phyloP scores from a whole-genome alignment of 1,284 basidiomycete species.

The Psilocybe mexicana region DNA sequence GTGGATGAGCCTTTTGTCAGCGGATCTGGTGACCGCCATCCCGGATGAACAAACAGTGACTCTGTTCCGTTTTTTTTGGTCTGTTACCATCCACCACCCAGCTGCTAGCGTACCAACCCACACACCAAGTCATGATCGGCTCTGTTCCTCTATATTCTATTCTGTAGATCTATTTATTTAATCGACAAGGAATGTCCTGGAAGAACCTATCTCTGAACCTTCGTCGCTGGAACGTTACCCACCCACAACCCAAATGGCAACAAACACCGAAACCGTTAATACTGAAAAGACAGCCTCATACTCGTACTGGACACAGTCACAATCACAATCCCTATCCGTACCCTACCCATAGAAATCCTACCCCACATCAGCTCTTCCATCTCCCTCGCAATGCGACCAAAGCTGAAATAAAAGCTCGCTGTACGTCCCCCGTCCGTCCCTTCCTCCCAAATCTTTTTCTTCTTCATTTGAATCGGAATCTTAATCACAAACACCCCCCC shows the following conservation, averaged over 20 bases:
- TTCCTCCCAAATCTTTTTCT: neutral
- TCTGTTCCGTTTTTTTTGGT: neutral
- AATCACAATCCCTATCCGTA: conserved; percentile 42
- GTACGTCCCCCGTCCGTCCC: conserved; percentile 34
- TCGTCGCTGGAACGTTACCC: neutral
- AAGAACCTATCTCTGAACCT: neutral
- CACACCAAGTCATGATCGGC: neutral
- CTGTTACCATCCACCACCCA: neutral
- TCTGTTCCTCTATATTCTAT: neutral
- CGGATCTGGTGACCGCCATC: too few relatives aligned
- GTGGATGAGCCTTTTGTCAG: too few relatives aligned
- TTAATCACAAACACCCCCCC: neutral
- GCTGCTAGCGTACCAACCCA: neutral
- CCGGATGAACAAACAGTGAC: too few relatives aligned
- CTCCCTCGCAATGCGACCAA: conserved; percentile 53
- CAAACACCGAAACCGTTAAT: neutral
- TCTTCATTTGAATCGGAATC: neutral
- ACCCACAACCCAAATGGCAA: neutral
- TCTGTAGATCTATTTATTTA: neutral
- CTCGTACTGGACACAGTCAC: neutral
- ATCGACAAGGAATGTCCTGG: conserved; percentile 1
- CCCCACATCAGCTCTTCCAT: conserved; percentile 67
- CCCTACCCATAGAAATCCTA: conserved; percentile 50
- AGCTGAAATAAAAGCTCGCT: conserved; percentile 59
- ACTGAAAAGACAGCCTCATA: neutral